These are phyloP conservation scores for Paecilomyces fulvus DNA, from an alignment of 2,329 filamentous ascomycete genomes.

Conservation along the genomic window DNA sequence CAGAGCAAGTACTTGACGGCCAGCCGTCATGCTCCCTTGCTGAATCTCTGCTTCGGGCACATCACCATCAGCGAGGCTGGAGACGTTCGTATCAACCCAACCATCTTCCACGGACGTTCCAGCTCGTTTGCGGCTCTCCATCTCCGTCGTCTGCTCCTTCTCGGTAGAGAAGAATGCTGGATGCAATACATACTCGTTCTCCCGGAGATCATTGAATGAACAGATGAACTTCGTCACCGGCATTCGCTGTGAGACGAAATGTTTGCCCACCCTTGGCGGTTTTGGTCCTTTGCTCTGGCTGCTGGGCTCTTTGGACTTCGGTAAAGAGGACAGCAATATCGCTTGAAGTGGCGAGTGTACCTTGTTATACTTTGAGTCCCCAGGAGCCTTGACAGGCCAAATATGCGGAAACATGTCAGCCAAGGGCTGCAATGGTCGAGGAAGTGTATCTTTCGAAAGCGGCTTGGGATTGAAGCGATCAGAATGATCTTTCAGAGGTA, in stretches of 20 bases:
- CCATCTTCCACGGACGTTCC: constrained; percentile 50
- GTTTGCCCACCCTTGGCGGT: constrained; percentile 54
- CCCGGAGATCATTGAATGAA: constrained; percentile 62
- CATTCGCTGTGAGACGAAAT: constrained; percentile 67
- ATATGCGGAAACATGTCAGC: constrained; percentile 77
- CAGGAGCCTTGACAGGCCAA: constrained; percentile 82
- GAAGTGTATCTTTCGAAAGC: constrained; percentile 22
- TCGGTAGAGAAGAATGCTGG: constrained; percentile 60
- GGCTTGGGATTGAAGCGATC: constrained; percentile 25
- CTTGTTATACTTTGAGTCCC: constrained; percentile 69
- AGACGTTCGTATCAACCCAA: constrained; percentile 74
- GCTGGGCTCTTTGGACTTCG: constrained; percentile 62
- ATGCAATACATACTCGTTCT: constrained; percentile 79
- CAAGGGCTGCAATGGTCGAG: constrained; percentile 54
- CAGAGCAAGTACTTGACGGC: constrained; percentile 68
- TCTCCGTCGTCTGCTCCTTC: constrained; percentile 46
- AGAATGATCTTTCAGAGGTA: constrained; percentile 24
- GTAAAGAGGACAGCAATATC: constrained; percentile 67
- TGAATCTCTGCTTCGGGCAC: constrained; percentile 64
- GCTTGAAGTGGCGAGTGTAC: constrained; percentile 82
- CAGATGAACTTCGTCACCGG: constrained; percentile 74
- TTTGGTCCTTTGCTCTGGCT: constrained; percentile 48
- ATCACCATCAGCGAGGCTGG: constrained; percentile 56
- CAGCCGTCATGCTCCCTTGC: constrained; percentile 73
- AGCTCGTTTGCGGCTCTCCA: constrained; percentile 43